Evolutionary conservation across 2,329 filamentous ascomycete genomes (phyloP).

Genomic region (Madurella fahalii): DNA sequence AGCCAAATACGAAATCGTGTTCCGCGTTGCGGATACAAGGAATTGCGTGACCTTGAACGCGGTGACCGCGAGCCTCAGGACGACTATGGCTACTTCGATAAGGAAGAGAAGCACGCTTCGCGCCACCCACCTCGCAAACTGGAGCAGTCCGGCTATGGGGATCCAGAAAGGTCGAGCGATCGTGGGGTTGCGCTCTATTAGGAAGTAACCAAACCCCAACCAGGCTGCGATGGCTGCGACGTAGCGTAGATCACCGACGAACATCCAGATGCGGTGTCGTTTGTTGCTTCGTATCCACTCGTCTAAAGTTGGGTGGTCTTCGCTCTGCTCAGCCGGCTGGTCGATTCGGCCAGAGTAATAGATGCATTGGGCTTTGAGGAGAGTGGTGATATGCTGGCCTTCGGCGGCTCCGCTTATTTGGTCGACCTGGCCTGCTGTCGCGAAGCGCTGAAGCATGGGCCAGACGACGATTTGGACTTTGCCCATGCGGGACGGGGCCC

Average conservation of each 20-base stretch:
- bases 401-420: not conserved
- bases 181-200: not conserved
- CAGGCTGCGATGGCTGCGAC: not conserved
- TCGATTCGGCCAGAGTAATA: slow-evolving; percentile 30
- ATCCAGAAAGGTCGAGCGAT: not conserved
- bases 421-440: slow-evolving; percentile 17
- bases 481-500: slow-evolving; percentile 16
- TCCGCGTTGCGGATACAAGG: not conserved
- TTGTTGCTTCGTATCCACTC: slow-evolving; percentile 13
- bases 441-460: slow-evolving; percentile 30
- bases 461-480: slow-evolving; percentile 33
- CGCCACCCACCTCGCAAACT: not conserved
- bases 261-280: not conserved
- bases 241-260: not conserved
- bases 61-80: not conserved
- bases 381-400: slow-evolving; percentile 22
- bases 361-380: slow-evolving; percentile 27
- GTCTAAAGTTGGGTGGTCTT: slow-evolving; percentile 18
- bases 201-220: not conserved
- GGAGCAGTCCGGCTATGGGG: not conserved
- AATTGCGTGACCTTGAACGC: not conserved
- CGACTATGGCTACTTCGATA: not conserved
- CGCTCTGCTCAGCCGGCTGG: slow-evolving; percentile 7
- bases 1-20: not conserved
- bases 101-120: slow-evolving; percentile 1